Conservation (phyloP, 2,329 filamentous ascomycete genomes). For the Kalmusia sp. region DNA sequence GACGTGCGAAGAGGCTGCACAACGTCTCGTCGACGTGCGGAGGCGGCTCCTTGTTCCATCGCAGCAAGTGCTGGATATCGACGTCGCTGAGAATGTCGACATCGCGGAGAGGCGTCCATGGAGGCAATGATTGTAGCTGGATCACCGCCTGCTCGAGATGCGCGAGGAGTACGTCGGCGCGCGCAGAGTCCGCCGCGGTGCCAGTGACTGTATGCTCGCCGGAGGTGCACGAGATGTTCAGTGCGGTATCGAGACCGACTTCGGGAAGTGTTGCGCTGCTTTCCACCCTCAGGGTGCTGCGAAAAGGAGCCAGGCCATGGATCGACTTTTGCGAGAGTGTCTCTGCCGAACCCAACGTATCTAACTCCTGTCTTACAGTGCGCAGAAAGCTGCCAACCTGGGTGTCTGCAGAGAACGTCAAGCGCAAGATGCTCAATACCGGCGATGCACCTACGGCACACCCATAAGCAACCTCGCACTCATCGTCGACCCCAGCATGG, state of each 20-base stretch:
- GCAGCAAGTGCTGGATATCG: not conserved
- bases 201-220: too few species aligned
- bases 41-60: conserved; percentile 4
- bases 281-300: too few species aligned
- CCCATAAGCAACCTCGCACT: not conserved
- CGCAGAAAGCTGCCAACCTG: conserved; percentile 1
- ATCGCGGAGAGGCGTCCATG: not conserved
- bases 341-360: too few species aligned
- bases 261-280: too few species aligned
- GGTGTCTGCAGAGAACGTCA: not conserved
- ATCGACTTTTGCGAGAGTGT: too few species aligned
- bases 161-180: not conserved
- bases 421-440: not conserved
- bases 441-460: not conserved
- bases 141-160: not conserved
- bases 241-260: too few species aligned
- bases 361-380: too few species aligned
- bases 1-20: not conserved
- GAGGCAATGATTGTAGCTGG: not conserved
- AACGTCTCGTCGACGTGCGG: conserved; percentile 3
- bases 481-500: not conserved
- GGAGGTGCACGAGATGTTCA: too few species aligned
- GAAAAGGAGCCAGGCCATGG: too few species aligned
- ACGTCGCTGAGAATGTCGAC: not conserved
- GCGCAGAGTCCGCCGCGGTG: not conserved